Percentiles rank a stretch among this genome's conserved stretches.
Conservation (phyloP, 371 early-diverging fungal genomes). For the Smittium mucronatum region DNA sequence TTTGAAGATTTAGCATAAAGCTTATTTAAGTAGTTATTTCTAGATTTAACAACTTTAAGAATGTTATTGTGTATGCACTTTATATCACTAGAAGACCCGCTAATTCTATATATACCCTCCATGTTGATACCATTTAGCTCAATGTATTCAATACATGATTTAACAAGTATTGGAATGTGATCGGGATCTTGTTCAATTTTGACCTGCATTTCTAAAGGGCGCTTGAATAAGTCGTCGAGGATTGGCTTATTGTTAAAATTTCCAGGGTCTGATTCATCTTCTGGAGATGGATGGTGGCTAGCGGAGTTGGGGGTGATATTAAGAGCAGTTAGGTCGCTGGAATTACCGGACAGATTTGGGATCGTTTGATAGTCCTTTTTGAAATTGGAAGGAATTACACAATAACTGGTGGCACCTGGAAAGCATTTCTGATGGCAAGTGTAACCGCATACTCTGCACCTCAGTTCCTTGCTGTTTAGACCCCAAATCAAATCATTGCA, state of each 20-base stretch:
- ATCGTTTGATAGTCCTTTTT: neutral
- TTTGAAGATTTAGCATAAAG: constrained; percentile 21
- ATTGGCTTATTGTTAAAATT: constrained; percentile 13
- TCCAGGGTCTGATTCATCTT: constrained; percentile 6
- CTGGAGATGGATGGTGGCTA: neutral
- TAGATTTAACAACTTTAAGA: constrained; percentile 14
- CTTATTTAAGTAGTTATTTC: constrained; percentile 13
- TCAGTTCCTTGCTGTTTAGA: constrained; percentile 46
- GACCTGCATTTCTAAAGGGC: constrained; percentile 37
- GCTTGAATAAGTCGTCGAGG: constrained; percentile 42
- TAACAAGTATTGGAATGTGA: constrained; percentile 62
- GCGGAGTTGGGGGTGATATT: neutral
- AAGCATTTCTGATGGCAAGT: constrained; percentile 48
- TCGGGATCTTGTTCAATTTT: constrained; percentile 29
- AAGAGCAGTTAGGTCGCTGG: neutral
- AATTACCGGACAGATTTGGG: neutral
- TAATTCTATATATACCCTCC: constrained; percentile 89
- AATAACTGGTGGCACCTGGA: constrained; percentile 24
- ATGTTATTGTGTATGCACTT: constrained; percentile 39
- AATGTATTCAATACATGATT: constrained; percentile 60
- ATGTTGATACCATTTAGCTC: constrained; percentile 62
- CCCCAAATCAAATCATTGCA: constrained; percentile 82
- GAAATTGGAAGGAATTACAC: constrained; percentile 8
- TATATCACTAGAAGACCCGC: constrained; percentile 77
- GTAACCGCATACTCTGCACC: constrained; percentile 55